Conservation (phyloP, 2,329 filamentous ascomycete species). For the Aspergillus ochraceus region DNA sequence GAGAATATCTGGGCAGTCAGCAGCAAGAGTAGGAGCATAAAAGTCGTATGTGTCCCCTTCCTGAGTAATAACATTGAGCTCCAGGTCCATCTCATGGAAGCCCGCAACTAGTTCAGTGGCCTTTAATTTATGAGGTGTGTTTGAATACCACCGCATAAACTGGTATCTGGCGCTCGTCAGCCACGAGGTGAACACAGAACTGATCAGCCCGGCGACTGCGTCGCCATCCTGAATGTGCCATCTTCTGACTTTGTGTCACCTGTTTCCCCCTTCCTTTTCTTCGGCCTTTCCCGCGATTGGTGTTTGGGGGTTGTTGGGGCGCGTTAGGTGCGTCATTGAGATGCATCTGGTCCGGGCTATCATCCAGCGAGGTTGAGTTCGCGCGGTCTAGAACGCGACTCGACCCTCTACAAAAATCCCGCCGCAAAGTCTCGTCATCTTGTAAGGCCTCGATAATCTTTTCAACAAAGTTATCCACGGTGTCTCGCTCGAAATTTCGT, state of each 20-base stretch:
- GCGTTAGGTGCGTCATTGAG: conserved; percentile 10
- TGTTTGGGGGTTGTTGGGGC: conserved; percentile 5
- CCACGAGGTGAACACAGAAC: conserved; percentile 22
- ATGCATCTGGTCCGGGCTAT: conserved; percentile 19
- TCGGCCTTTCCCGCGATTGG: conserved; percentile 14
- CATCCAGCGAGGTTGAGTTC: conserved; percentile 15
- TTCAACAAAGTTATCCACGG: conserved; percentile 26
- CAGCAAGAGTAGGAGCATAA: conserved; percentile 23
- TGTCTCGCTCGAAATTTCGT: conserved; percentile 25
- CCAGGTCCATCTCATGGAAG: conserved; percentile 24
- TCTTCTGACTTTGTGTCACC: background rate
- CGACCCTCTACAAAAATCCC: conserved; percentile 15
- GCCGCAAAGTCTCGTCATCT: conserved; percentile 17
- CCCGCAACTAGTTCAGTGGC: conserved; percentile 22
- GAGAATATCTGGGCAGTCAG: conserved; percentile 31
- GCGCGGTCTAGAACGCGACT: conserved; percentile 15
- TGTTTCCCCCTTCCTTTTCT: conserved; percentile 4
- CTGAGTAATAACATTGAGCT: conserved; percentile 24
- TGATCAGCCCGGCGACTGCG: conserved; percentile 23
- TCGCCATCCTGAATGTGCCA: conserved; percentile 10
- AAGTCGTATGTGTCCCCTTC: conserved; percentile 27
- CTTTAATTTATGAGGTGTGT: conserved; percentile 25
- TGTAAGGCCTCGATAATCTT: conserved; percentile 16
- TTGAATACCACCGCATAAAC: conserved; percentile 28
- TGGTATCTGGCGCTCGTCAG: conserved; percentile 17